Conservation (phyloP, 2,329 filamentous ascomycete species). For the Talaromyces rugulosus region DNA sequence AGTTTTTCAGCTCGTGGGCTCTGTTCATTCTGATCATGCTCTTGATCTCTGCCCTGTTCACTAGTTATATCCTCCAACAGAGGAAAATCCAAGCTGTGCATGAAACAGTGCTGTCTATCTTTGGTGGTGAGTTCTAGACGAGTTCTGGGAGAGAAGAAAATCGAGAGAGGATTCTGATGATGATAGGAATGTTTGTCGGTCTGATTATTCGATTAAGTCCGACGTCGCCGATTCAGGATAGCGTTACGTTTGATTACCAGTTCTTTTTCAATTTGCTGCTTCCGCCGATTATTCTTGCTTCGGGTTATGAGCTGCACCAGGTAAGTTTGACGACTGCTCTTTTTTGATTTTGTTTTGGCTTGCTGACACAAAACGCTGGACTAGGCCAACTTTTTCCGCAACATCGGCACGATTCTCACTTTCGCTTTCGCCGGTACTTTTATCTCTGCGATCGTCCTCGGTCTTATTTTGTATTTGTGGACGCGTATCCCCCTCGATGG, state of each 20-base stretch:
- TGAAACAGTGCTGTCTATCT: conserved; percentile 97
- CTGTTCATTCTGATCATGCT: conserved; percentile 95
- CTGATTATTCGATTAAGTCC: conserved; percentile 78
- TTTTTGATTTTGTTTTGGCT: too few species aligned
- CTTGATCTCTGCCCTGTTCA: conserved; percentile 90
- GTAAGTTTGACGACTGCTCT: conserved; percentile 30
- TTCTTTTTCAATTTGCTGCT: conserved; percentile 99
- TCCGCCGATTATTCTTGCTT: conserved; percentile 96
- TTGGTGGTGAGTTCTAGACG: conserved; percentile 62
- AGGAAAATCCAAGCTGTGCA: conserved; percentile 96
- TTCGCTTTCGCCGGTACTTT: conserved; percentile 98
- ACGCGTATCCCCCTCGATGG: conserved; percentile 81
- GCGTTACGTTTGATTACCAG: conserved; percentile 96
- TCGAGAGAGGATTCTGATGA: not conserved
- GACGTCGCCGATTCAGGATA: conserved; percentile 77
- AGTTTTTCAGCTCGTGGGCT: conserved; percentile 93
- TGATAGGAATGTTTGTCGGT: conserved; percentile 85
- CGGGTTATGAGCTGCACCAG: conserved; percentile 95
- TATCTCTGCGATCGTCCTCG: conserved; percentile 92
- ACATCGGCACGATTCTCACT: conserved; percentile 93
- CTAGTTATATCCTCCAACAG: conserved; percentile 93
- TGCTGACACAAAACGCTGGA: not conserved
- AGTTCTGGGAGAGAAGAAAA: not conserved
- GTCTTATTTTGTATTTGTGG: conserved; percentile 82
- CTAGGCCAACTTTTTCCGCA: conserved; percentile 92